Conservation (phyloP, 2,329 filamentous ascomycete species). For the Colletotrichum euphorbiae region DNA sequence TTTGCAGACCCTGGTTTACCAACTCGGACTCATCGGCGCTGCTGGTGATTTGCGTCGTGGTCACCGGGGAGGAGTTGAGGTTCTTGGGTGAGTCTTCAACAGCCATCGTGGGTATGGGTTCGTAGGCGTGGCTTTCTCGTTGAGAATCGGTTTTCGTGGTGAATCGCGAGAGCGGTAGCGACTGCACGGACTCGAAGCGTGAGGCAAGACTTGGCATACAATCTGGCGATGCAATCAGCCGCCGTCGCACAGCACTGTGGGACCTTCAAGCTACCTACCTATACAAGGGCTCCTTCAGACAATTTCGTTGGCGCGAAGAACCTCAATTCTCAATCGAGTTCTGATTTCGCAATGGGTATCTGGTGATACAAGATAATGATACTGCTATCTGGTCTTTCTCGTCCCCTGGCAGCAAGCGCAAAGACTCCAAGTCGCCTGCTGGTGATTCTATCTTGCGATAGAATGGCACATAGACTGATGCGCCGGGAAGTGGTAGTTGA, state of each 20-base stretch:
- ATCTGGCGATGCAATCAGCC: slow-evolving; percentile 32
- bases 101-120: slow-evolving; percentile 27
- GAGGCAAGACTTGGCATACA: slow-evolving; percentile 24
- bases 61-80: slow-evolving; percentile 32
- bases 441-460: slow-evolving; percentile 53
- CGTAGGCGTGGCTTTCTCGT: slow-evolving; percentile 32
- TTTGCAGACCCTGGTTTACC: slow-evolving; percentile 63
- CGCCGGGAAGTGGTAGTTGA: slow-evolving; percentile 46
- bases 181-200: slow-evolving; percentile 31
- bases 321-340: background rate
- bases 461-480: slow-evolving; percentile 58
- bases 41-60: slow-evolving; percentile 40
- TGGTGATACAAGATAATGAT: slow-evolving; percentile 11
- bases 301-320: background rate
- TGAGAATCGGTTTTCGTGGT: slow-evolving; percentile 40
- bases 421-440: slow-evolving; percentile 75
- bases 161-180: slow-evolving; percentile 40
- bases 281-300: slow-evolving; percentile 5
- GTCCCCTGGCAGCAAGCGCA: slow-evolving; percentile 70
- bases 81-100: slow-evolving; percentile 30
- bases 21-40: slow-evolving; percentile 49
- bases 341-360: background rate
- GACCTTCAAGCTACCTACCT: slow-evolving; percentile 4
- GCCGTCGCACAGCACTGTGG: background rate
- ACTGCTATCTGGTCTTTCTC: slow-evolving; percentile 65